Evolutionary conservation across 345 rosid genomes (phyloP), one percentile per base, ranked within the genome.

Genomic region (Dipteronia dyeriana): DNA sequence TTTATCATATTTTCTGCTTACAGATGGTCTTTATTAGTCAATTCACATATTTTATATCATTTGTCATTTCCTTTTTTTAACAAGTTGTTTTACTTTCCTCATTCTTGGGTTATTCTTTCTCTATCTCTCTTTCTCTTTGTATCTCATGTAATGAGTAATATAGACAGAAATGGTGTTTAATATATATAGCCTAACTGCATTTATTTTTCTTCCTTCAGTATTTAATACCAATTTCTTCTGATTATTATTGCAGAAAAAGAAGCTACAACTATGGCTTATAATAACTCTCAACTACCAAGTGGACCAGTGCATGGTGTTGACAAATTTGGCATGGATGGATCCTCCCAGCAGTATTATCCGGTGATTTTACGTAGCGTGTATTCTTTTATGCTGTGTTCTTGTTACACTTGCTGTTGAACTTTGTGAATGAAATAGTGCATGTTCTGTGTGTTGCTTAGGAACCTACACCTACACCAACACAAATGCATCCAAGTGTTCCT

Each of bases 211-310:
- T 4, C 31, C 26, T 17, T n/a, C 11, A 29, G 39, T 14, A 6
- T 26, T 12, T 47, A 45, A 12, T 56, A 34, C 43, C n/a, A 53
- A 49, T 78, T 45, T 78, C 51, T 60, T 64, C 22, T 75, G 17
- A 60, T 53, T 68, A 25, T 70, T 83, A 20, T 75, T 82, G 79
- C 87, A 90, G 94, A 83, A 76, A 89, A 80, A 84, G 97, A 87
- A 82, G 80, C 88, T 60, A 75, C 75, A 51, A 20, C 82, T 61
- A 47, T 75, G 34, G 79, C 81, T 84, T 82, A 75, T 74, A 88
- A 73, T 23, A 81, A 78, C 78, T 81, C 86, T 79, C 89, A 87
- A 79, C 78, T 73, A 60, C 85, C 76, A 71, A 65, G 68, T 69
- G 86, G 76, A 62, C 34, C 74, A 23, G 73, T 76, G 53, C 80